These are phyloP conservation scores for Hondaea fermentalgiana DNA, from an alignment of 108 stramenopile species.

Conservation along the genomic window DNA sequence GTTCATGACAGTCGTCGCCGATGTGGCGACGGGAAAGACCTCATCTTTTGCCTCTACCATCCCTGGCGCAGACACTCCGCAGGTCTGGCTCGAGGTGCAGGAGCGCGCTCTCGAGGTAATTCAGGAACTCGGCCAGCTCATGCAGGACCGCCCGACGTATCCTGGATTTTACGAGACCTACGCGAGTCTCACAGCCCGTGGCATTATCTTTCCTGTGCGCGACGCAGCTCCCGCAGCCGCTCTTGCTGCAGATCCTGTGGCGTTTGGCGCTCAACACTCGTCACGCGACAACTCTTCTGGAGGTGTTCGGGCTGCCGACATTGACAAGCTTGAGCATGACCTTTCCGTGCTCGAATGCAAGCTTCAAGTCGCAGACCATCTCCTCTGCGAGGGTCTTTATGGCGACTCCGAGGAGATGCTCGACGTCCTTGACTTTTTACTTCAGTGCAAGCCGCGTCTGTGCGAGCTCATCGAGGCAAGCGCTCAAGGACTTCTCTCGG, in stretches of 20 bases:
- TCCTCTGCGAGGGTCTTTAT: background rate
- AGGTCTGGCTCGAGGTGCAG: background rate
- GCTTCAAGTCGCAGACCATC: background rate
- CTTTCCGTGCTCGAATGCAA: background rate
- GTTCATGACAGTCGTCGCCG: background rate
- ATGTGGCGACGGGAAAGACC: background rate
- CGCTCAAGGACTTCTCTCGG: background rate
- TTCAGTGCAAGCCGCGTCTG: constrained; percentile 13
- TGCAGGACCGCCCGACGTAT: background rate
- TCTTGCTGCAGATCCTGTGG: background rate
- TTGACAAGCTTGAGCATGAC: constrained; percentile 13
- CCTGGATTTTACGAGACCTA: background rate
- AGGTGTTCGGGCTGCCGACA: background rate
- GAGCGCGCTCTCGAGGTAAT: background rate
- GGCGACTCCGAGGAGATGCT: background rate
- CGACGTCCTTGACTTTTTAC: background rate
- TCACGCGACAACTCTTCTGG: background rate
- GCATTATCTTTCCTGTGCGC: background rate
- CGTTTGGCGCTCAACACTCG: background rate
- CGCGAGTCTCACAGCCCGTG: background rate
- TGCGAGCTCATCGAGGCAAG: background rate
- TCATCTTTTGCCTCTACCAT: background rate
- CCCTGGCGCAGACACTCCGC: background rate
- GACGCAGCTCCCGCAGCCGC: background rate
- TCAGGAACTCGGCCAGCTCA: background rate